These are phyloP conservation scores for Kluyveromyces starmeri DNA, from an alignment of 805 yeast genomes.

Conservation along the genomic window DNA sequence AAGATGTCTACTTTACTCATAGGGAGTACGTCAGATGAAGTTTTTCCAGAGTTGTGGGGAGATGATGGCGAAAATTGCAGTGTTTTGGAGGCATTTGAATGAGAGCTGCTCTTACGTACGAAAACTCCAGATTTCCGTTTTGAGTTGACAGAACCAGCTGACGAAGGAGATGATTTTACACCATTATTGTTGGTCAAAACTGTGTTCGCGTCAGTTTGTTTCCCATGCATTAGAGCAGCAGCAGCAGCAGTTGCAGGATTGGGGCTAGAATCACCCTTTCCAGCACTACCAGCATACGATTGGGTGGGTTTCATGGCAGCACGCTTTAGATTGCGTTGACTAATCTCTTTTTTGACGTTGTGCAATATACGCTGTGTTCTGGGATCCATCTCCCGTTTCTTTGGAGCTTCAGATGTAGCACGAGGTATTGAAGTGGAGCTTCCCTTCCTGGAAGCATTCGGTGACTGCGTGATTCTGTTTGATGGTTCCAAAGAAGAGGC, in stretches of 20 bases:
- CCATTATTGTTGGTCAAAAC: constrained; percentile 12
- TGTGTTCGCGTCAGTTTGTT: too few species aligned
- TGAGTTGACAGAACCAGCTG: constrained; percentile 5
- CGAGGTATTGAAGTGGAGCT: background rate
- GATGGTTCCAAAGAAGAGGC: background rate
- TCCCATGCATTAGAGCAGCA: constrained; percentile 7
- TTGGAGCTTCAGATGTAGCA: constrained; percentile 1
- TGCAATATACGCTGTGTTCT: constrained; percentile 27
- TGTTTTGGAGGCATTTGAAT: background rate
- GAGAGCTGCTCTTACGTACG: background rate
- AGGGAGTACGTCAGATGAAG: constrained; percentile 30
- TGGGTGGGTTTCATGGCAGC: constrained; percentile 3
- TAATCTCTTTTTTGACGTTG: constrained; percentile 20
- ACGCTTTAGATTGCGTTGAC: constrained; percentile 13
- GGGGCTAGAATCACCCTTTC: constrained; percentile 16
- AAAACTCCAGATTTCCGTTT: constrained; percentile 7
- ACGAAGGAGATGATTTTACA: constrained; percentile 12
- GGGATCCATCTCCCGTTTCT: constrained; percentile 15
- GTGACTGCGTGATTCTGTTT: background rate
- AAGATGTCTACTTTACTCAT: constrained; percentile 46
- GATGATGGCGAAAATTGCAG: constrained; percentile 1
- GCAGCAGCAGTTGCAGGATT: constrained; percentile 17
- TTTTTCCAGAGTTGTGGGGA: constrained; percentile 3
- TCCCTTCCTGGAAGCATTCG: constrained; percentile 1
- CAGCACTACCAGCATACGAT: constrained; percentile 6